Base-by-base conservation (phyloP, 768 basidiomycete species). In the Pisolithus marmoratus region DNA sequence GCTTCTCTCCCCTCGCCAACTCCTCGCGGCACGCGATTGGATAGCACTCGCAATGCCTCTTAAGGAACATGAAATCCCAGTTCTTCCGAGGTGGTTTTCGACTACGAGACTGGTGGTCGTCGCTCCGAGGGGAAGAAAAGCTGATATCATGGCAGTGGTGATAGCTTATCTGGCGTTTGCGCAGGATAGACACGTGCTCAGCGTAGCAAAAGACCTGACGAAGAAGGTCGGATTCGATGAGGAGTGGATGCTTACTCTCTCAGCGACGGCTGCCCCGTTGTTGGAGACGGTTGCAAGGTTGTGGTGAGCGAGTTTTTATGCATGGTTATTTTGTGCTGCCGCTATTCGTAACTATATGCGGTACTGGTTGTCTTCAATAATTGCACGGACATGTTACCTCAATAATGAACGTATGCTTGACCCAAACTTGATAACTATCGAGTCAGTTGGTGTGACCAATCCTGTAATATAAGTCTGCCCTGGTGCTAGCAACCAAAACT, bases 1-100 rank as follows among this genome's bases (percentile, higher is more conserved):
- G 1, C 46, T 55, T 7, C 61, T 77, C 4, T 68, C 56, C 22
- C 58, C 62, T 52, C 40, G 57, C 0, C 73, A 78, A 53, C 66
- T 78, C 4, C 56, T 69, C 26, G 63, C 64, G 1, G 74, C 70
- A 8, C 67, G 77, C 23, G 76, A 78, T 54, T 76, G 77, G 57
- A 60, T 79, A 34, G 66, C 65, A 6, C 58, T 75, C 8, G 68
- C 70, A 17, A 54, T 78, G 40, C 76, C 75, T 2, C 64, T 71
- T 43, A 46, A 43, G 14, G 54, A 24, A 19, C 6, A 11, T 5
- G 26, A 27, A 42, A 44, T 54, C 50, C 54, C 49, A 43, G 43
- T 46, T 15, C 42, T 40, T 50, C 11, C 38, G 52, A 50, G 38
- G 22, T 42, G 14, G 22, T 38, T 19, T 43, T 37, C 17, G 24